Evolutionary conservation across 305 asterid genomes (phyloP).

Genomic region (Fraxinus ornus): DNA sequence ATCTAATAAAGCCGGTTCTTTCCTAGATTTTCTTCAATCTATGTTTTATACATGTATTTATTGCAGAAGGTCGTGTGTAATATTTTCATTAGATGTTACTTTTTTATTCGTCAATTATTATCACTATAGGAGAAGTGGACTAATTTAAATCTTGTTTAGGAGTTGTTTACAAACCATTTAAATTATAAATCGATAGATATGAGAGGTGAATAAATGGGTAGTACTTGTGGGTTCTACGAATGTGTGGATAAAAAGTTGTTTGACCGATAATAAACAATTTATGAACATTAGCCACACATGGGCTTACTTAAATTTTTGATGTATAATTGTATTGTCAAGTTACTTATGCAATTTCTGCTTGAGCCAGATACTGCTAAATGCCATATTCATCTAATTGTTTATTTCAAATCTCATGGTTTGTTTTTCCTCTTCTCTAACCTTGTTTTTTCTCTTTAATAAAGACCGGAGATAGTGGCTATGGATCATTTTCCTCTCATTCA

Average conservation of each 20-base stretch:
- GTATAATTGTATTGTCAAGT: neutral
- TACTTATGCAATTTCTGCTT: conserved; percentile 1
- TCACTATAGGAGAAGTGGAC: neutral
- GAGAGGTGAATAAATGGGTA: neutral
- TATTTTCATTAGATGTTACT: neutral
- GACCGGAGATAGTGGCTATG: conserved; percentile 68
- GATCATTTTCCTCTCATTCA: conserved; percentile 58
- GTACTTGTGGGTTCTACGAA: neutral
- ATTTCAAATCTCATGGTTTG: neutral
- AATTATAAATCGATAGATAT: neutral
- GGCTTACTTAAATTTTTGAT: neutral
- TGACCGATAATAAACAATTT: neutral
- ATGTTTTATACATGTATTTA: neutral
- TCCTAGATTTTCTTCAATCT: neutral
- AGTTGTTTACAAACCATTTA: neutral
- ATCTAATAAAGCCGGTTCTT: neutral
- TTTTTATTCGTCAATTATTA: neutral
- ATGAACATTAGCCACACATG: neutral
- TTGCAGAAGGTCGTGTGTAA: neutral
- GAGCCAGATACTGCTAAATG: neutral
- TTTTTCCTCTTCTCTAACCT: conserved; percentile 17
- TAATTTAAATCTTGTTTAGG: neutral
- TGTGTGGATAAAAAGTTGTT: too few species aligned
- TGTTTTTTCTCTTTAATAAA: conserved; percentile 24
- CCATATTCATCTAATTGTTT: neutral